phyloP scores from a whole-genome alignment of 2,329 filamentous ascomycete species.

The Botrytis hyacinthi region DNA sequence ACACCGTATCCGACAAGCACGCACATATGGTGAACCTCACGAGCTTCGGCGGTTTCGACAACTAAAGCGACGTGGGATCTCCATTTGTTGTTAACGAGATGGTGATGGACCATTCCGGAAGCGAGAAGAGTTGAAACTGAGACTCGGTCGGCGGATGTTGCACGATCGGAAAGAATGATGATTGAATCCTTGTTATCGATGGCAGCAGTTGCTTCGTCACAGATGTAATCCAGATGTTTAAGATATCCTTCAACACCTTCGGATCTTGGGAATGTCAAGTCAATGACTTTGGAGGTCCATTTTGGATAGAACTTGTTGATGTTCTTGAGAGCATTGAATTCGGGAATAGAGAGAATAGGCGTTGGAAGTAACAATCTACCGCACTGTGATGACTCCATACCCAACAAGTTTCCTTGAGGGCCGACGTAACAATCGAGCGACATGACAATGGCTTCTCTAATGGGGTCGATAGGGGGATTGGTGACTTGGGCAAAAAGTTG shows the following conservation, averaged over 20 bases:
- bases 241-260: slow-evolving; percentile 82
- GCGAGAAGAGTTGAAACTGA: slow-evolving; percentile 83
- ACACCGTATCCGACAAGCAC: slow-evolving; percentile 95
- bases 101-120: slow-evolving; percentile 92
- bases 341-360: slow-evolving; percentile 82
- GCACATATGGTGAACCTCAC: slow-evolving; percentile 98
- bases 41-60: slow-evolving; percentile 90
- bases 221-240: slow-evolving; percentile 83
- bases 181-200: slow-evolving; percentile 82
- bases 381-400: slow-evolving; percentile 90
- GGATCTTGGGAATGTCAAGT: slow-evolving; percentile 87
- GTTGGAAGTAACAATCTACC: slow-evolving; percentile 82
- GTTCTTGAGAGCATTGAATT: slow-evolving; percentile 84
- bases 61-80: slow-evolving; percentile 82
- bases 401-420: slow-evolving; percentile 89
- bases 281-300: slow-evolving; percentile 88
- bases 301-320: slow-evolving; percentile 69
- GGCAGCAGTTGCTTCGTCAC: slow-evolving; percentile 76
- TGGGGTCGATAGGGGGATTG: slow-evolving; percentile 95
- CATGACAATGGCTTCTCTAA: slow-evolving; percentile 97
- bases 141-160: slow-evolving; percentile 77
- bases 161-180: slow-evolving; percentile 85
- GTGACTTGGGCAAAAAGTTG: slow-evolving; percentile 98
- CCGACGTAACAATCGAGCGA: slow-evolving; percentile 95
- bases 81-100: slow-evolving; percentile 94